phyloP scores from a whole-genome alignment of 805 yeast genomes.

The Wickerhamiella hasegawae region DNA sequence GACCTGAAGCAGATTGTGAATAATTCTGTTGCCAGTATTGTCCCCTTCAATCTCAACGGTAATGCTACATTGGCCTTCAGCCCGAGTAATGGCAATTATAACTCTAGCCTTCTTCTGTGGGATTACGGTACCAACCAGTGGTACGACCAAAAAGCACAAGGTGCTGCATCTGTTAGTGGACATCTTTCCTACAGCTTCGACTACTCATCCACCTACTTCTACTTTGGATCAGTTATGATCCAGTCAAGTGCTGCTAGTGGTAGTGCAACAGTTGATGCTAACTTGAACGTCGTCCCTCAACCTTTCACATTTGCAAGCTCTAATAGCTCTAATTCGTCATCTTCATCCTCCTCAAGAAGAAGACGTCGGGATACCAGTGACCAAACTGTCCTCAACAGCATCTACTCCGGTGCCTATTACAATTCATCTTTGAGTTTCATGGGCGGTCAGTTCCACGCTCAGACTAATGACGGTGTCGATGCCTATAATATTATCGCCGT shows the following conservation, averaged over 20 bases:
- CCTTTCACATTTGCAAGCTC: conserved; percentile 10
- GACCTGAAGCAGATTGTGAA: conserved; percentile 5
- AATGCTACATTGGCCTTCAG: conserved; percentile 15
- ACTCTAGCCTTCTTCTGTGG: conserved; percentile 4
- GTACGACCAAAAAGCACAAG: neutral
- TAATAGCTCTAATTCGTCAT: too few species aligned
- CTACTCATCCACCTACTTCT: conserved; percentile 7
- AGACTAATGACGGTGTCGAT: conserved; percentile 15
- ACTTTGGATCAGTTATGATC: conserved; percentile 20
- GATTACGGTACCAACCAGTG: conserved; percentile 13
- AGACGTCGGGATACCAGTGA: too few species aligned
- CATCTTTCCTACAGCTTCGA: conserved; percentile 5
- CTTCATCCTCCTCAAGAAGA: too few species aligned
- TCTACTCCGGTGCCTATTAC: conserved; percentile 26
- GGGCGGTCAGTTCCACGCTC: conserved; percentile 41
- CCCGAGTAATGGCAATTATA: conserved; percentile 5
- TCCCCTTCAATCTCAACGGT: conserved; percentile 14
- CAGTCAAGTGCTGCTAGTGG: conserved; percentile 17
- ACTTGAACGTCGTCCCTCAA: conserved; percentile 9
- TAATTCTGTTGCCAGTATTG: conserved; percentile 10
- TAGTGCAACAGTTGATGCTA: conserved; percentile 9
- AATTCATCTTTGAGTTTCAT: conserved; percentile 37
- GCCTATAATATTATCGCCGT: conserved; percentile 19
- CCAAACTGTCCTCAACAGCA: conserved; percentile 5
- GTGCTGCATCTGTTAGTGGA: conserved; percentile 4